A percentile compares a stretch with the other conserved stretches of the same genome.
Conservation (phyloP, 129 eudicot species). For the Flaveria ramosissima region DNA sequence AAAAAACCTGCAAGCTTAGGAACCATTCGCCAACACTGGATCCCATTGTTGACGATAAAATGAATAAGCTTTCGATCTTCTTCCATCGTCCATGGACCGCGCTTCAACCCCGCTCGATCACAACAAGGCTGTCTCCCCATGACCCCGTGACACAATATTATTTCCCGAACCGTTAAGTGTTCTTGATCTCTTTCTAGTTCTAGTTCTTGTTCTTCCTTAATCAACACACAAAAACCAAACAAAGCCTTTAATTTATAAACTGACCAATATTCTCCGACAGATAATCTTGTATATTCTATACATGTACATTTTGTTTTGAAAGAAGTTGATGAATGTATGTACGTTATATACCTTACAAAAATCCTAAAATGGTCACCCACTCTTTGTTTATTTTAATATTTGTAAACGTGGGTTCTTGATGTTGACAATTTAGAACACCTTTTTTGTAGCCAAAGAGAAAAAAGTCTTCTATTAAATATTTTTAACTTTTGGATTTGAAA, state of each 20-base stretch:
- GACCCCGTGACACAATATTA: neutral
- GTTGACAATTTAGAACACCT: slow-evolving; percentile 37
- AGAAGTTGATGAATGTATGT: slow-evolving; percentile 4
- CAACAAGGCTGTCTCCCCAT: slow-evolving; percentile 88
- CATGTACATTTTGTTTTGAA: neutral
- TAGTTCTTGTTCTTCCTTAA: neutral
- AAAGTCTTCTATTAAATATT: slow-evolving; percentile 22
- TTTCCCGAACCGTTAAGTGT: neutral
- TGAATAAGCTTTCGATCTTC: slow-evolving; percentile 75
- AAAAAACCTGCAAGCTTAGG: slow-evolving; percentile 80
- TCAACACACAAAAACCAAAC: slow-evolving; percentile 30
- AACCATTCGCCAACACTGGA: slow-evolving; percentile 78
- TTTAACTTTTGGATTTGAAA: slow-evolving; percentile 20
- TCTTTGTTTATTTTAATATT: slow-evolving; percentile 26
- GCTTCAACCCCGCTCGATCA: slow-evolving; percentile 75
- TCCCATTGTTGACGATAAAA: slow-evolving; percentile 69
- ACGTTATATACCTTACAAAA: neutral
- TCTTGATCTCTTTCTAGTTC: slow-evolving; percentile 9
- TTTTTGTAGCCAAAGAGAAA: slow-evolving; percentile 23
- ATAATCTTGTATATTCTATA: slow-evolving; percentile 24
- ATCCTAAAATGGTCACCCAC: slow-evolving; percentile 39
- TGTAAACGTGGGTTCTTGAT: slow-evolving; percentile 44
- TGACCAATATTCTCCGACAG: slow-evolving; percentile 28
- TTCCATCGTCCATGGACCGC: slow-evolving; percentile 87
- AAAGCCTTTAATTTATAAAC: slow-evolving; percentile 35